phyloP scores from a whole-genome alignment of 192 early-diverging fungal genomes.

The Gaertneriomyces semiglobifer region DNA sequence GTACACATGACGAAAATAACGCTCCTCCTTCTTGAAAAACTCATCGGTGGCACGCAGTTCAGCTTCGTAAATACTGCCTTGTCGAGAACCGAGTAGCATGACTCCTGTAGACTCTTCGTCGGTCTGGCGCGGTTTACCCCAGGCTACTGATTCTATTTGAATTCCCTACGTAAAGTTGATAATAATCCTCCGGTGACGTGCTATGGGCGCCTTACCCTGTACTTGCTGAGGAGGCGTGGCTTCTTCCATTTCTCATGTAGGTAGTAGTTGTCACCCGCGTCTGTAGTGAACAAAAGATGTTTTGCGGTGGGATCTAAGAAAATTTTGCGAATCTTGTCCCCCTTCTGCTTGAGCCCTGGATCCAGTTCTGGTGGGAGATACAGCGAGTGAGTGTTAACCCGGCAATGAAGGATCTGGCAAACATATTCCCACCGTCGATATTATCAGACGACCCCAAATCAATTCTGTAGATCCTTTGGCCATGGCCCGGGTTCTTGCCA shows the following conservation, averaged over 20 bases:
- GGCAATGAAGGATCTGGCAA: neutral
- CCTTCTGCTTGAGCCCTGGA: conserved; percentile 54
- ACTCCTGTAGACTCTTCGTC: conserved; percentile 66
- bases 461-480: conserved; percentile 68
- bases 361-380: conserved; percentile 60
- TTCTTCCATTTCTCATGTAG: conserved; percentile 81
- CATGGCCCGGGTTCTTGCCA: conserved; percentile 12
- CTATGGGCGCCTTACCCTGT: conserved; percentile 54
- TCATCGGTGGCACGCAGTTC: conserved; percentile 85
- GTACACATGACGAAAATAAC: conserved; percentile 63
- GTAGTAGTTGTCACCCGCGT: conserved; percentile 90
- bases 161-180: conserved; percentile 52
- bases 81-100: conserved; percentile 77
- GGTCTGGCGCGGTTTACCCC: conserved; percentile 65
- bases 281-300: conserved; percentile 84
- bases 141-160: conserved; percentile 83
- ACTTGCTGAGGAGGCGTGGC: conserved; percentile 70
- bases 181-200: neutral
- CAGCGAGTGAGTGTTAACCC: neutral
- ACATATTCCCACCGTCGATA: conserved; percentile 60
- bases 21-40: conserved; percentile 78
- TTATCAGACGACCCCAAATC: conserved; percentile 80
- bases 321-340: conserved; percentile 62
- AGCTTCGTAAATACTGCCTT: conserved; percentile 86
- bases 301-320: conserved; percentile 88